These are phyloP conservation scores for Aschersonia sp. DNA, from an alignment of 2,329 filamentous ascomycete genomes.

Conservation along the genomic window DNA sequence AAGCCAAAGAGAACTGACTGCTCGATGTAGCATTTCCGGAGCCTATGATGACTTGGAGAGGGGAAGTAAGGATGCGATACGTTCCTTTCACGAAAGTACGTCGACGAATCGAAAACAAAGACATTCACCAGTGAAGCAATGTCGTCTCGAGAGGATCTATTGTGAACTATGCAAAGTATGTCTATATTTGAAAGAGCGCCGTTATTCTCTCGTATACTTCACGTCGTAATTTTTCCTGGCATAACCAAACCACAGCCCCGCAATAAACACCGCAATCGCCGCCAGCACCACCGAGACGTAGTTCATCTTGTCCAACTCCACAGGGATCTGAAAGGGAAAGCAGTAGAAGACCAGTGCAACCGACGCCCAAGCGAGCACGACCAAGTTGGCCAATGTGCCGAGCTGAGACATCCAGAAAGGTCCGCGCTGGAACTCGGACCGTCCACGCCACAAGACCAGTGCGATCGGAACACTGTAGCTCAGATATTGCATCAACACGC, in stretches of 20 bases:
- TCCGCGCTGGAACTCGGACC: conserved; percentile 11
- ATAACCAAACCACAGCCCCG: conserved; percentile 9
- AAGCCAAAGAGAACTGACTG: too few relatives aligned
- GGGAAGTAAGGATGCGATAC: too few relatives aligned
- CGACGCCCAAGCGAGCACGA: conserved; percentile 11
- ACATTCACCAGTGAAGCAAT: too few relatives aligned
- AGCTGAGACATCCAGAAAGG: conserved; percentile 13
- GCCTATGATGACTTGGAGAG: too few relatives aligned
- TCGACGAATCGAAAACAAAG: too few relatives aligned
- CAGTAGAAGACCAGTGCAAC: conserved; percentile 13
- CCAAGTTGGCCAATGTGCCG: conserved; percentile 11
- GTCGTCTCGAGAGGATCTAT: too few relatives aligned
- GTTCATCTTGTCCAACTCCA: conserved; percentile 10
- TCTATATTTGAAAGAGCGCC: neutral
- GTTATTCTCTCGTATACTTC: conserved; percentile 4
- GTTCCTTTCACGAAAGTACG: too few relatives aligned
- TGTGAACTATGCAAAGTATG: too few relatives aligned
- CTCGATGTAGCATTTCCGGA: too few relatives aligned
- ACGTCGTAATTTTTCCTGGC: conserved; percentile 11
- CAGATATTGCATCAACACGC: conserved; percentile 12
- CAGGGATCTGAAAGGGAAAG: conserved; percentile 12
- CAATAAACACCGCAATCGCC: conserved; percentile 6
- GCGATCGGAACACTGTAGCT: conserved; percentile 14
- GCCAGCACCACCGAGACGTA: conserved; percentile 11
- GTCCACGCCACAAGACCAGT: conserved; percentile 9